Evolutionary conservation across 148 eudicot genomes (phyloP).

Genomic region (Silene conica): DNA sequence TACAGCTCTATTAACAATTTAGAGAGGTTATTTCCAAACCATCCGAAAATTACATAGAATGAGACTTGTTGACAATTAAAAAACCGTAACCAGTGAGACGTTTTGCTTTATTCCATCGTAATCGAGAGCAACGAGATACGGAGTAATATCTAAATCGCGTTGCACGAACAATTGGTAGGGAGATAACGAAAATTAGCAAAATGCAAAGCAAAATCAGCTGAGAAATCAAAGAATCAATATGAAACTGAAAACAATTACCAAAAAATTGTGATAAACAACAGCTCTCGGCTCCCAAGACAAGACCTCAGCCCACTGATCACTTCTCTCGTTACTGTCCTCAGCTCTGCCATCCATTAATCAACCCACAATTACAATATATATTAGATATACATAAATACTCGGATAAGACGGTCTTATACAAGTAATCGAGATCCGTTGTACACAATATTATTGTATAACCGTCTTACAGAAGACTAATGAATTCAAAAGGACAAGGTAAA

Average conservation of each 20-base stretch:
- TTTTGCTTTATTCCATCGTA: no score
- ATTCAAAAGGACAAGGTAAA: background rate
- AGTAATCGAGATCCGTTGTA: no score
- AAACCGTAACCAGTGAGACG: no score
- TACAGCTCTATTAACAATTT: no score
- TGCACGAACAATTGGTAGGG: background rate
- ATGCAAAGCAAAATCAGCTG: background rate
- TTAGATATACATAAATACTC: background rate
- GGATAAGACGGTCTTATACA: background rate
- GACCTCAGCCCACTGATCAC: slow-evolving; percentile 77
- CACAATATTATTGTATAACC: no score
- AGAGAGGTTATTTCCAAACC: no score
- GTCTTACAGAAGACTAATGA: background rate
- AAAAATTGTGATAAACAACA: slow-evolving; percentile 69
- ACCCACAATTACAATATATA: background rate
- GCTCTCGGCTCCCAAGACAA: slow-evolving; percentile 99
- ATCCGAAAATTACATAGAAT: no score
- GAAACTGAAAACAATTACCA: slow-evolving; percentile 40
- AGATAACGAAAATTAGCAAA: background rate
- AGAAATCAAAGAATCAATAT: background rate
- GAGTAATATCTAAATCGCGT: background rate
- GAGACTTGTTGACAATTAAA: no score
- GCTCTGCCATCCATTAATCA: slow-evolving; percentile 26
- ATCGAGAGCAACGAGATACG: no score
- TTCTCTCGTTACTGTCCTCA: slow-evolving; percentile 38